phyloP scores from a whole-genome alignment of 768 basidiomycete species.

The Asterophora parasitica region DNA sequence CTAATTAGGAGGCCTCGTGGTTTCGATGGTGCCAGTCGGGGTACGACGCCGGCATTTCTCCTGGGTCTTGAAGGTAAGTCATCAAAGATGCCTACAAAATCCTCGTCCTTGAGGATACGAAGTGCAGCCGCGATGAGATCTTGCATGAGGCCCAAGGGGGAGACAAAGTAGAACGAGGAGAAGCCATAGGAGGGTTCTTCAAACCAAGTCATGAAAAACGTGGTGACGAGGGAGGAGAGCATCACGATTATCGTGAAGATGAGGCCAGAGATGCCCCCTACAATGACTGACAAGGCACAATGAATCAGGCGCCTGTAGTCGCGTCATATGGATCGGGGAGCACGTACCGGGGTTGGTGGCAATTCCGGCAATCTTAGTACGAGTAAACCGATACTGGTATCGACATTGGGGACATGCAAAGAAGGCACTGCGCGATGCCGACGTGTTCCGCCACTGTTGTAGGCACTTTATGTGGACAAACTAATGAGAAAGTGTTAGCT shows the following conservation, averaged over 20 bases:
- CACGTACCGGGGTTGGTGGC: conserved; percentile 70
- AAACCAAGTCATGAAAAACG: conserved; percentile 58
- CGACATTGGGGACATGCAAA: conserved; percentile 78
- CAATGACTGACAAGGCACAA: conserved; percentile 43
- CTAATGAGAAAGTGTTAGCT: conserved; percentile 30
- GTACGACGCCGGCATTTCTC: conserved; percentile 5
- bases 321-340: conserved; percentile 1
- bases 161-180: conserved; percentile 38
- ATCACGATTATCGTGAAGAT: conserved; percentile 65
- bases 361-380: conserved; percentile 65
- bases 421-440: conserved; percentile 62
- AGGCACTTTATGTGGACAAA: conserved; percentile 79
- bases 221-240: conserved; percentile 64
- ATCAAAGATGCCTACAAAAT: conserved; percentile 37
- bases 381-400: conserved; percentile 71
- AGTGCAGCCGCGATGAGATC: conserved; percentile 61
- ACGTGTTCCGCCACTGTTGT: conserved; percentile 66
- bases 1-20: conserved; percentile 41
- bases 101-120: conserved; percentile 56
- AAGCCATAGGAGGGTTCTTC: conserved; percentile 45
- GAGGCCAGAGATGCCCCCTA: conserved; percentile 55
- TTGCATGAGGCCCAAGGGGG: conserved; percentile 53
- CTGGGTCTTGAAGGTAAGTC: conserved; percentile 17
- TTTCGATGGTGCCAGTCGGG: conserved; percentile 17
- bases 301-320: conserved; percentile 11